Conservation (phyloP, 257 asterid species). For the Solanum piurae region DNA sequence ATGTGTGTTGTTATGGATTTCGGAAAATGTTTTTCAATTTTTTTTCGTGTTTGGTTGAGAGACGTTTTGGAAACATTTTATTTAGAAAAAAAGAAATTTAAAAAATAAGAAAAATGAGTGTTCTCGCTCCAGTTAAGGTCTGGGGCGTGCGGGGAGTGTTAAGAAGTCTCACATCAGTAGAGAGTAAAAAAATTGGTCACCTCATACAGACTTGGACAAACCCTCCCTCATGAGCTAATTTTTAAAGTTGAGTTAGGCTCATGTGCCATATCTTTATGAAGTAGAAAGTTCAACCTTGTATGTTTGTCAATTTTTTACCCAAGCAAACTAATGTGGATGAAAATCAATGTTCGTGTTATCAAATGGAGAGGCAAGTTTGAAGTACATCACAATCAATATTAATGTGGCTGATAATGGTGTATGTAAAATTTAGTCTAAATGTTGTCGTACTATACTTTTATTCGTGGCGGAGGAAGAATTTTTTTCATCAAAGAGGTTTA, state of each 20-base stretch:
- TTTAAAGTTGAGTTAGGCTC: neutral
- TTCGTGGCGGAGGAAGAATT: too few species aligned
- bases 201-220: neutral
- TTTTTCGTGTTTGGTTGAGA: too few species aligned
- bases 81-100: too few species aligned
- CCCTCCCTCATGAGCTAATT: neutral
- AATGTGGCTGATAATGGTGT: neutral
- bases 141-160: neutral
- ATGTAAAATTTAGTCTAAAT: too few species aligned
- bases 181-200: neutral
- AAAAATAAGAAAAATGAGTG: too few species aligned
- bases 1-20: neutral
- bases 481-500: too few species aligned
- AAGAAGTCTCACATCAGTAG: accelerated
- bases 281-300: neutral
- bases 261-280: neutral
- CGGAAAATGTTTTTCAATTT: too few species aligned
- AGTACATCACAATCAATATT: neutral
- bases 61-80: too few species aligned
- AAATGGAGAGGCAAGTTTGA: neutral
- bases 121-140: too few species aligned
- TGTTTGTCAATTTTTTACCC: neutral
- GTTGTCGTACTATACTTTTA: too few species aligned
- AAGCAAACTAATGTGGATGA: neutral
- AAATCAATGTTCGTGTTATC: neutral